These are phyloP conservation scores for Coprinellus aureogranulatus DNA, from an alignment of 768 basidiomycete genomes.

Conservation along the genomic window DNA sequence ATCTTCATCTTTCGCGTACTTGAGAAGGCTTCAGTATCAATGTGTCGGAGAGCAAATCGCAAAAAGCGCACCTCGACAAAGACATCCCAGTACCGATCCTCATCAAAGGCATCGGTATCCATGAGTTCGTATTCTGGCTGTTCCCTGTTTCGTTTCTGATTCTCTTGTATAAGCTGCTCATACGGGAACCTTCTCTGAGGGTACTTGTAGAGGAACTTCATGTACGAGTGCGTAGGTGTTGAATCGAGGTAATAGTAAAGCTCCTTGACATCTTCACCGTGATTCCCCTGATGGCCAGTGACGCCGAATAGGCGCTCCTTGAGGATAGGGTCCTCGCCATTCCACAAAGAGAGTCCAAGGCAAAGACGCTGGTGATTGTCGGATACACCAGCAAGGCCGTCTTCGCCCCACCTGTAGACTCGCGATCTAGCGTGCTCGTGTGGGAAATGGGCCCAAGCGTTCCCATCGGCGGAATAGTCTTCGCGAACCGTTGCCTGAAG, in stretches of 20 bases:
- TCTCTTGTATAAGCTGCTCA: slow-evolving; percentile 88
- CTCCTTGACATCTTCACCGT: slow-evolving; percentile 99
- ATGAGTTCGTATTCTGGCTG: slow-evolving; percentile 91
- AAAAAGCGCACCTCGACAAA: slow-evolving; percentile 80
- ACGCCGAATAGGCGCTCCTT: slow-evolving; percentile 97
- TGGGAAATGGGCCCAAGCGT: slow-evolving; percentile 94
- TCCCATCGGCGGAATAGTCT: slow-evolving; percentile 95
- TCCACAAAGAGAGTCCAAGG: slow-evolving; percentile 91
- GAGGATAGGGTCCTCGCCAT: slow-evolving; percentile 88
- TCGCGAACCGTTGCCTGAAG: slow-evolving; percentile 93
- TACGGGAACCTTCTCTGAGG: slow-evolving; percentile 92
- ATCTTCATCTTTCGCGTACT: slow-evolving; percentile 98
- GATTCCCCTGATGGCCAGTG: slow-evolving; percentile 96
- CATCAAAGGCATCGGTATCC: slow-evolving; percentile 89
- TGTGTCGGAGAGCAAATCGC: not conserved
- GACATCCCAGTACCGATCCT: slow-evolving; percentile 96
- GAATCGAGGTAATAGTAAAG: slow-evolving; percentile 98
- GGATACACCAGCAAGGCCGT: slow-evolving; percentile 94
- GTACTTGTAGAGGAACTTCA: slow-evolving; percentile 99
- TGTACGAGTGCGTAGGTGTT: slow-evolving; percentile 98
- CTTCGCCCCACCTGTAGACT: slow-evolving; percentile 98
- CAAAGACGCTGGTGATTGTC: slow-evolving; percentile 96
- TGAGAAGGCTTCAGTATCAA: slow-evolving; percentile 3
- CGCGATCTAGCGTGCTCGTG: slow-evolving; percentile 91
- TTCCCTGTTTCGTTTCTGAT: slow-evolving; percentile 74